These are phyloP conservation scores for Zostera marina DNA, from an alignment of 116 monocot species.

Conservation along the genomic window DNA sequence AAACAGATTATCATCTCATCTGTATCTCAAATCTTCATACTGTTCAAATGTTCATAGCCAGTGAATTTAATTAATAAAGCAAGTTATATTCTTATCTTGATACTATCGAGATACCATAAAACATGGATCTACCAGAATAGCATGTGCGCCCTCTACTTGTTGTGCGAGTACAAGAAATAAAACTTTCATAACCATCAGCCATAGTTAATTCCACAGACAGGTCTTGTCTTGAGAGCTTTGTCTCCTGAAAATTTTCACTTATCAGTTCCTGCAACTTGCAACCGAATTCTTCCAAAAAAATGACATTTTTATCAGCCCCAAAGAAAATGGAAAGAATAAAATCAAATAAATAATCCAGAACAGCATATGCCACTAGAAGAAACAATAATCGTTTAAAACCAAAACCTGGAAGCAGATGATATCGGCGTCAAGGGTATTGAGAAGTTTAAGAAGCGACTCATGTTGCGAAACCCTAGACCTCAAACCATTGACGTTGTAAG, in stretches of 20 bases:
- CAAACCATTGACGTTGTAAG: constrained; percentile 93
- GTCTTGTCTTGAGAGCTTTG: constrained; percentile 70
- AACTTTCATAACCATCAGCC: constrained; percentile 83
- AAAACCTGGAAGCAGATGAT: constrained; percentile 66
- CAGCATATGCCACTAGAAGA: too few species aligned
- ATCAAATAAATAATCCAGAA: too few species aligned
- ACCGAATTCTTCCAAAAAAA: too few species aligned
- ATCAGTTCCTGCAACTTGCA: too few species aligned
- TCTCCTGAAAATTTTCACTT: constrained; percentile 34
- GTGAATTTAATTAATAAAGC: too few species aligned
- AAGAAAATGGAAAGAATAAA: too few species aligned
- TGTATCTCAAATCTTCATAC: too few species aligned
- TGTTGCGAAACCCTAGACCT: constrained; percentile 77
- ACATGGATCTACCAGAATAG: constrained; percentile 58
- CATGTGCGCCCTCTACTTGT: constrained; percentile 37
- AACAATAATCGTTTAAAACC: too few species aligned
- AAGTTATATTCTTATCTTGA: too few species aligned
- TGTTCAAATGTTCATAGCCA: too few species aligned
- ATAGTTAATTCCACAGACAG: constrained; percentile 66
- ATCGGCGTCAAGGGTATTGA: constrained; percentile 87
- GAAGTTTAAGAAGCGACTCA: constrained; percentile 79
- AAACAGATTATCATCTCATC: too few species aligned
- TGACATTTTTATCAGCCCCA: too few species aligned
- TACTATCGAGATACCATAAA: not conserved
- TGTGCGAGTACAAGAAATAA: constrained; percentile 65